Evolutionary conservation across 495 filamentous ascomycete species (phyloP).

Genomic region (Geoglossum glabrum): DNA sequence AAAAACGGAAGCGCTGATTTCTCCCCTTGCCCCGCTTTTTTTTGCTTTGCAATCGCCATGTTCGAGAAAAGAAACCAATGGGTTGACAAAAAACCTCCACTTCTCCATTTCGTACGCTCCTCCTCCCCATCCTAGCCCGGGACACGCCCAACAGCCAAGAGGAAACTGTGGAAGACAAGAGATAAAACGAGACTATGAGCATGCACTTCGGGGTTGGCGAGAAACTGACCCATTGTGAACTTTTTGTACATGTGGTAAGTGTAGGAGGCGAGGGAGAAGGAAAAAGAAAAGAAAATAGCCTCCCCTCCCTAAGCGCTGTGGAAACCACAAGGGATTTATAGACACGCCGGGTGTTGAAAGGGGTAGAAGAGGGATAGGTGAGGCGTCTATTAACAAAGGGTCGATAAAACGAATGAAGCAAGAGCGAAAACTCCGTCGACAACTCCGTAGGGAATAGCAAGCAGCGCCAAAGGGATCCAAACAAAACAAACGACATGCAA

Average conservation of each 20-base stretch:
- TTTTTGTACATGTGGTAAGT: neutral
- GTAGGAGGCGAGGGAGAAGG: neutral
- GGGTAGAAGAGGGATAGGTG: neutral
- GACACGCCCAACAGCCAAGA: neutral
- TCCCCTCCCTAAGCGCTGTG: neutral
- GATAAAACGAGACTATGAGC: neutral
- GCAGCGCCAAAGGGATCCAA: neutral
- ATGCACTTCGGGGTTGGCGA: neutral
- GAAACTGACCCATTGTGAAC: neutral
- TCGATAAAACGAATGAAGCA: neutral
- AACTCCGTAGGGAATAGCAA: neutral
- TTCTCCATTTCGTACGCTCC: neutral
- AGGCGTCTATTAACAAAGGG: neutral
- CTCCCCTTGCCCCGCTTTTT: too few species aligned
- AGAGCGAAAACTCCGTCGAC: neutral
- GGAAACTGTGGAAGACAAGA: neutral
- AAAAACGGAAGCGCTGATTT: too few species aligned
- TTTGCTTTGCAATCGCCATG: too few species aligned
- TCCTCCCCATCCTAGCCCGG: neutral
- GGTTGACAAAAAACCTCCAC: too few species aligned
- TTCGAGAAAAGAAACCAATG: too few species aligned
- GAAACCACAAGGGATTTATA: neutral
- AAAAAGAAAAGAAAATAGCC: too few species aligned
- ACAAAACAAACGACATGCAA: conserved; percentile 1
- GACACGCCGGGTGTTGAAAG: neutral